Evolutionary conservation across 176 grass and related monocot genomes (phyloP), one percentile per base, ranked within the genome.

Genomic region (Melocanna baccifera): DNA sequence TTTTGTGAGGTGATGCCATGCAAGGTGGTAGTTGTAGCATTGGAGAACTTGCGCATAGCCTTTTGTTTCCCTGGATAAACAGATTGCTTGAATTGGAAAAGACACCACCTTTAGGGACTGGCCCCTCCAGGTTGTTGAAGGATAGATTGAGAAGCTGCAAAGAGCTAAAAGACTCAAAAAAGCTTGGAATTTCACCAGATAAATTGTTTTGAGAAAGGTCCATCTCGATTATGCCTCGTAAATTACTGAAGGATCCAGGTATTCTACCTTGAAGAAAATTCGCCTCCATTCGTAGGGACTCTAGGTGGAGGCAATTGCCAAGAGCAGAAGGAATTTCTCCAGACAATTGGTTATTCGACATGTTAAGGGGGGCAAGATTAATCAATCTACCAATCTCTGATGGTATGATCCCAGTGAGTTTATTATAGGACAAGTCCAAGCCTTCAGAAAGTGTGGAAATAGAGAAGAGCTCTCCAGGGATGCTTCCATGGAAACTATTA

Each of bases 181-280:
- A 83, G 6, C 47, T 29, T 1, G 84, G 84, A 20, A 90, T 72
- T 41, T 56, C 8, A 42, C 88, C 88, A 4, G 65, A 77, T 7
- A 90, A 18, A 15, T 77, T 64, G 43, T 90, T 90, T 32, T 83
- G 84, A 1, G 88, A 90, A 11, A 87, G 47, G 68, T 90, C 86
- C 12, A 87, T 55, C 19, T 59, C 81, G 15, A 46, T 32, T 3
- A 90, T 55, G 65, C 59, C 81, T 52, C 20, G 15, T 39, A 90
- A 67, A 7, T 7, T 64, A 3, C 18, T 76, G 22, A 90, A 11
- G 6, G 77, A 22, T 22, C 1, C 4, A 36, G 88, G 79, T 12
- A 90, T 83, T 19, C 36, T 66, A 29, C 88, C 84, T 1, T 50
- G 39, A 12, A 90, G 48, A 40, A 39, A 50, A 58, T 90, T 90